Percentiles rank a stretch among this genome's conserved stretches.
These are phyloP conservation scores for Saccharum spontaneum DNA, from an alignment of 176 grass and related monocot genomes.

Conservation along the genomic window DNA sequence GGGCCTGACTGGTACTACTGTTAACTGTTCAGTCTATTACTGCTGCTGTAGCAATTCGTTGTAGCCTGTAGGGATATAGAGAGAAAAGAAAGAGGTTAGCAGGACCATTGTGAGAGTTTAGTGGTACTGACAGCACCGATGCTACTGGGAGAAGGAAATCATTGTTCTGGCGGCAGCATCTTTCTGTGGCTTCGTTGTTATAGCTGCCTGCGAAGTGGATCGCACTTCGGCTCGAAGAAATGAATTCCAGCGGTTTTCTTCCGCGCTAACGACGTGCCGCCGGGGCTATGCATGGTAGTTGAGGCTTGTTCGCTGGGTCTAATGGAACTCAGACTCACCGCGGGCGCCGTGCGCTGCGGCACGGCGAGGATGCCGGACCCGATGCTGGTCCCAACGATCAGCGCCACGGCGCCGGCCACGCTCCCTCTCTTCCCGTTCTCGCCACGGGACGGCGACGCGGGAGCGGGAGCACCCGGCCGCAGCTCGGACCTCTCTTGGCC, in stretches of 20 bases:
- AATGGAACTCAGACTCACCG: slow-evolving; percentile 57
- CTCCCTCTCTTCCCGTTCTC: slow-evolving; percentile 49
- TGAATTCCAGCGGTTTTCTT: too few relatives aligned
- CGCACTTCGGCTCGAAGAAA: background rate
- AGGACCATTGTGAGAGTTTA: too few relatives aligned
- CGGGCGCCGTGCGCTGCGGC: slow-evolving; percentile 62
- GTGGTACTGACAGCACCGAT: background rate
- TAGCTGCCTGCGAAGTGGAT: background rate
- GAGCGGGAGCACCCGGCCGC: background rate
- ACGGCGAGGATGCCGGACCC: slow-evolving; percentile 95
- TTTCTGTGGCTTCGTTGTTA: background rate
- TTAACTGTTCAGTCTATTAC: background rate
- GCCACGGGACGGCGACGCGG: background rate
- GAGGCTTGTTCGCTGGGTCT: background rate
- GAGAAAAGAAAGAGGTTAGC: too few relatives aligned
- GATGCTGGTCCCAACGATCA: slow-evolving; percentile 86
- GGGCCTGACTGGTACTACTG: too few relatives aligned
- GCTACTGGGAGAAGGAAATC: too few relatives aligned
- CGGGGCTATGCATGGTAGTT: background rate
- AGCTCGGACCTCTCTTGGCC: background rate
- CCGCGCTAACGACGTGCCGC: too few relatives aligned
- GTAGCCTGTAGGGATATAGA: background rate
- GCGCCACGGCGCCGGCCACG: slow-evolving; percentile 64
- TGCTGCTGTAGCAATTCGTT: background rate
- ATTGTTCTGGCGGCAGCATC: too few relatives aligned